Conservation (phyloP, 768 basidiomycete genomes). For the Kondoa subrosea region DNA sequence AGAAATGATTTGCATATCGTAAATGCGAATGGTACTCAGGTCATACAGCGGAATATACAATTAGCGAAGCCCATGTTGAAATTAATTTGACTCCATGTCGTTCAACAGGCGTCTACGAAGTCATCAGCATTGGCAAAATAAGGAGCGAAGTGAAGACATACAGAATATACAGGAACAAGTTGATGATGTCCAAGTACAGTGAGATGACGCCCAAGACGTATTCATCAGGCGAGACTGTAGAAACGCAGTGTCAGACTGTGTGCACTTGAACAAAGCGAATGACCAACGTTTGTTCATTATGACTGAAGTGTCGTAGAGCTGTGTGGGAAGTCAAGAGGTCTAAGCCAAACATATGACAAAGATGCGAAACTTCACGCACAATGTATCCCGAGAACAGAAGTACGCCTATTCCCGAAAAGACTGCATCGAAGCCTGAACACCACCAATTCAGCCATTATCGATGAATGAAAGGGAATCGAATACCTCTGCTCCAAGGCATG, state of each 20-base stretch:
- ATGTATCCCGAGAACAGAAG: constrained; percentile 3
- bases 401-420: background rate
- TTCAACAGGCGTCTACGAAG: background rate
- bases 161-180: constrained; percentile 74
- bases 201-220: constrained; percentile 77
- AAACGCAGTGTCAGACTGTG: background rate
- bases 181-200: constrained; percentile 75
- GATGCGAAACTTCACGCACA: too few species aligned
- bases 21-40: too few species aligned
- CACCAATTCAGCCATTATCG: too few species aligned
- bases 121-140: background rate
- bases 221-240: constrained; percentile 63
- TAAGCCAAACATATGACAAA: background rate
- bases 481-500: constrained; percentile 54
- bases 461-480: too few species aligned
- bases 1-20: too few species aligned
- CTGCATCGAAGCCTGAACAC: constrained; percentile 14
- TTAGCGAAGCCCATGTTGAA: too few species aligned
- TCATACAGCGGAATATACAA: too few species aligned
- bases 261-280: background rate
- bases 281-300: constrained; percentile 52
- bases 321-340: constrained; percentile 1
- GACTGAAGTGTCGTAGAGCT: constrained; percentile 65
- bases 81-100: background rate
- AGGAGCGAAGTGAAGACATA: constrained; percentile 37